Evolutionary conservation across 1,284 basidiomycete genomes (phyloP).

Genomic region (Chalciporus sp.): DNA sequence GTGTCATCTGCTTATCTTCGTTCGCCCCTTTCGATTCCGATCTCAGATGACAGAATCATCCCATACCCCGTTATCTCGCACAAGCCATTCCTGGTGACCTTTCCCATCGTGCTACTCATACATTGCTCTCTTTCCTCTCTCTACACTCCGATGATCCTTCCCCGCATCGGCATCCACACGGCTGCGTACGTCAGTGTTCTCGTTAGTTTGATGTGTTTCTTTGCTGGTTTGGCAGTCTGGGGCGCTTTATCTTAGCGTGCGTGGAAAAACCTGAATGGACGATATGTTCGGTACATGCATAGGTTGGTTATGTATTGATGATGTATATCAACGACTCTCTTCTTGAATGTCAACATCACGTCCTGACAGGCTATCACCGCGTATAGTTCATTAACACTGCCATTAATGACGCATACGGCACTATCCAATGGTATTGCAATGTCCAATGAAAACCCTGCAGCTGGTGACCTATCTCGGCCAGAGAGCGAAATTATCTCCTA

Average conservation of each 20-base stretch:
- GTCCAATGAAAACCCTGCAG: not conserved
- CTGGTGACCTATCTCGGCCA: not conserved
- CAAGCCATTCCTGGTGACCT: constrained; percentile 44
- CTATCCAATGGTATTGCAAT: not conserved
- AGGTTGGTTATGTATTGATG: constrained; percentile 13
- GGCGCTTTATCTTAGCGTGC: constrained; percentile 49
- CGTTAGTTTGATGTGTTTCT: constrained; percentile 64
- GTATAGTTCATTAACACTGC: not conserved
- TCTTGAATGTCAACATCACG: constrained; percentile 1
- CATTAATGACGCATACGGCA: not conserved
- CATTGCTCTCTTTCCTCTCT: constrained; percentile 56
- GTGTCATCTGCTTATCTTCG: constrained; percentile 58
- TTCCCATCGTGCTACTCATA: constrained; percentile 50
- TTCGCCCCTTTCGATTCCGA: constrained; percentile 32
- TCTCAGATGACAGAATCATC: constrained; percentile 17
- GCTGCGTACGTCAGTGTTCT: constrained; percentile 68
- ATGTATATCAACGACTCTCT: constrained; percentile 6
- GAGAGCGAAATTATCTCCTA: not conserved
- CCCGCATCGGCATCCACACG: constrained; percentile 67
- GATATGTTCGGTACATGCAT: not conserved
- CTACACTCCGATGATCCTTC: constrained; percentile 63
- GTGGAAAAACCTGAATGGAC: not conserved
- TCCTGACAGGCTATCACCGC: not conserved
- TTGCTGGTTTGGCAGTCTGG: constrained; percentile 70
- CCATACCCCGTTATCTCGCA: constrained; percentile 27